These are phyloP conservation scores for Beta vulgaris DNA, from an alignment of 148 eudicot species.

Conservation along the genomic window DNA sequence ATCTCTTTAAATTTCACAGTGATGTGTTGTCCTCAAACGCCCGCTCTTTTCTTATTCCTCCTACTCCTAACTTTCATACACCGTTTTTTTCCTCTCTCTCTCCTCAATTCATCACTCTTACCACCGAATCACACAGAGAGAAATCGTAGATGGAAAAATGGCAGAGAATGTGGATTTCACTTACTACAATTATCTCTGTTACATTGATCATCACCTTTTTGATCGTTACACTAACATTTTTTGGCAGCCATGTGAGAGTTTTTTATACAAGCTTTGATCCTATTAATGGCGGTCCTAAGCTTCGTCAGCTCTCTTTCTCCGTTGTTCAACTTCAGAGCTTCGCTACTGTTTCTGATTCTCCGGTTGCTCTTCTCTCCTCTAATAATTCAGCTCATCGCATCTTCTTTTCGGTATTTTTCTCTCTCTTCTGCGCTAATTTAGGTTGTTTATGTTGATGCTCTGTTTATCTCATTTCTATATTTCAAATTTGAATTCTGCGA, in stretches of 20 bases:
- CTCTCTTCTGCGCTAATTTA: background rate
- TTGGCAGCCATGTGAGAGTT: background rate
- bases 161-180: conserved; percentile 1
- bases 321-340: conserved; percentile 22
- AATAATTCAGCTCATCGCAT: background rate
- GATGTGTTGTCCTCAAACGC: background rate
- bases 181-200: background rate
- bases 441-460: background rate
- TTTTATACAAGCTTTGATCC: conserved; percentile 1
- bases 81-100: background rate
- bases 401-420: conserved; percentile 5
- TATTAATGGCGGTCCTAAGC: conserved; percentile 6
- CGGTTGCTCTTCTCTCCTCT: background rate
- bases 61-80: background rate
- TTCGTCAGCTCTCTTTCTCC: conserved; percentile 19
- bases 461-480: background rate
- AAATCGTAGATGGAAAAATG: conserved; percentile 15
- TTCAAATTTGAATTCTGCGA: background rate
- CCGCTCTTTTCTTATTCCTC: conserved; percentile 11
- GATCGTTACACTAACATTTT: background rate
- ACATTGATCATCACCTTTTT: conserved; percentile 19
- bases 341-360: background rate
- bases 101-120: background rate
- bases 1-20: conserved; percentile 1
- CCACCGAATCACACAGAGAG: background rate